Conservation (phyloP, 495 filamentous ascomycete genomes). For the Penicillium ochrochloron region DNA sequence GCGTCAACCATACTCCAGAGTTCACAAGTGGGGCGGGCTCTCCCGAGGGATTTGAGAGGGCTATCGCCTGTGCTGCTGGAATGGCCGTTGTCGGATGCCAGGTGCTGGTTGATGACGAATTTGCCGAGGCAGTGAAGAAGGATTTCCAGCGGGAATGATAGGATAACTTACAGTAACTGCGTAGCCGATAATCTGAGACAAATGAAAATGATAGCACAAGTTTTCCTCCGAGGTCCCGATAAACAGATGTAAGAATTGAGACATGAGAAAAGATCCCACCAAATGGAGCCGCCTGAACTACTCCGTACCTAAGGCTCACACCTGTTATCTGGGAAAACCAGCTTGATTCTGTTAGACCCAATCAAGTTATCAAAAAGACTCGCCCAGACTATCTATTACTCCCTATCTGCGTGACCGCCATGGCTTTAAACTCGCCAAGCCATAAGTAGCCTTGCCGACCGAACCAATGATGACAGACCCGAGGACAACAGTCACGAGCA, state of each 20-base stretch:
- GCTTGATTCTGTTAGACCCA: not conserved
- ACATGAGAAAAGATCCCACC: not conserved
- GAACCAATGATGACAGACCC: conserved; percentile 22
- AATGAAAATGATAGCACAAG: not conserved
- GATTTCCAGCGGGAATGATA: conserved; percentile 31
- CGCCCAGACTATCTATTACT: not conserved
- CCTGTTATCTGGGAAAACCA: not conserved
- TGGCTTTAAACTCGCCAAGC: conserved; percentile 18
- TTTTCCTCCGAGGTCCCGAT: not conserved
- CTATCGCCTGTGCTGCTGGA: conserved; percentile 57
- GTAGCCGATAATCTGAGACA: not conserved
- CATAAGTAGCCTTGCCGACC: conserved; percentile 31
- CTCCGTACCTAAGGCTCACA: not conserved
- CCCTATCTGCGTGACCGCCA: conserved; percentile 5
- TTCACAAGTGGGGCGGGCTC: conserved; percentile 60
- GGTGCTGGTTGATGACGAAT: conserved; percentile 50
- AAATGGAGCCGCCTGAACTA: not conserved
- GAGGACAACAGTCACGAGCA: not conserved
- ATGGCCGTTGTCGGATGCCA: conserved; percentile 61
- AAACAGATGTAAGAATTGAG: not conserved
- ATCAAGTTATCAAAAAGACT: not conserved
- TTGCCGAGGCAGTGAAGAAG: conserved; percentile 37
- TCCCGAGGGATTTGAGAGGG: conserved; percentile 48
- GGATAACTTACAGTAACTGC: not conserved
- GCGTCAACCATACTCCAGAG: conserved; percentile 59